These are phyloP conservation scores for Mycena vulgaris DNA, from an alignment of 768 basidiomycete species.

Conservation along the genomic window DNA sequence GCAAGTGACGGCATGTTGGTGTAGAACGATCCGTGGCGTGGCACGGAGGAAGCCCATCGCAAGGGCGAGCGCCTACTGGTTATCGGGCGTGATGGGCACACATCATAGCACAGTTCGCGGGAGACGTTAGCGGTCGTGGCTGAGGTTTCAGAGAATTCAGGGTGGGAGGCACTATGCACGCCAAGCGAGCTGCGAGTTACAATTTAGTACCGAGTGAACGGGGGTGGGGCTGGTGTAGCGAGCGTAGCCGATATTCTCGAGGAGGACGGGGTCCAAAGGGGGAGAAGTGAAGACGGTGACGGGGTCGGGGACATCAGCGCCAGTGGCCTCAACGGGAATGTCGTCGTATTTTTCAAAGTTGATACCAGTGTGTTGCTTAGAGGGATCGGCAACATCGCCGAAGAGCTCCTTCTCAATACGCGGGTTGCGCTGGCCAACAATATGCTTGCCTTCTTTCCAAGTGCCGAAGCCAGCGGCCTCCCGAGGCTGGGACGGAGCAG, in stretches of 20 bases:
- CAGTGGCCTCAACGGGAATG: conserved; percentile 99
- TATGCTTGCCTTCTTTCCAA: conserved; percentile 93
- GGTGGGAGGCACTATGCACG: too few relatives aligned
- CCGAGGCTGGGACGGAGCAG: conserved; percentile 60
- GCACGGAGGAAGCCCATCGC: too few relatives aligned
- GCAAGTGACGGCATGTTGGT: too few relatives aligned
- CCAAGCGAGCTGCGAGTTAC: too few relatives aligned
- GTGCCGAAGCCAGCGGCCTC: conserved; percentile 75
- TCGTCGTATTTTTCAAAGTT: conserved; percentile 99
- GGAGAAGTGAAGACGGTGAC: conserved; percentile 89
- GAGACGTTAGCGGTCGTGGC: too few relatives aligned
- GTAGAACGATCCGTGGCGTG: too few relatives aligned
- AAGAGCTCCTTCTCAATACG: conserved; percentile 97
- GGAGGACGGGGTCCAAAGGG: conserved; percentile 91
- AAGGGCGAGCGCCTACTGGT: too few relatives aligned
- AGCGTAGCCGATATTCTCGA: conserved; percentile 95
- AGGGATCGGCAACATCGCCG: conserved; percentile 88
- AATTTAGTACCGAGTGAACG: too few relatives aligned
- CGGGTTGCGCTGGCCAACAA: conserved; percentile 86
- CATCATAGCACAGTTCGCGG: too few relatives aligned
- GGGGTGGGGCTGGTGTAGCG: conserved; percentile 97
- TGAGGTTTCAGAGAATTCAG: too few relatives aligned
- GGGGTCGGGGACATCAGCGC: conserved; percentile 96
- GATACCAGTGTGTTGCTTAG: conserved; percentile 96
- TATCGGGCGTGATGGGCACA: too few relatives aligned